Evolutionary conservation across 495 filamentous ascomycete genomes (phyloP), one percentile per base, ranked within the genome.

Genomic region (Aspergillus asperescens): DNA sequence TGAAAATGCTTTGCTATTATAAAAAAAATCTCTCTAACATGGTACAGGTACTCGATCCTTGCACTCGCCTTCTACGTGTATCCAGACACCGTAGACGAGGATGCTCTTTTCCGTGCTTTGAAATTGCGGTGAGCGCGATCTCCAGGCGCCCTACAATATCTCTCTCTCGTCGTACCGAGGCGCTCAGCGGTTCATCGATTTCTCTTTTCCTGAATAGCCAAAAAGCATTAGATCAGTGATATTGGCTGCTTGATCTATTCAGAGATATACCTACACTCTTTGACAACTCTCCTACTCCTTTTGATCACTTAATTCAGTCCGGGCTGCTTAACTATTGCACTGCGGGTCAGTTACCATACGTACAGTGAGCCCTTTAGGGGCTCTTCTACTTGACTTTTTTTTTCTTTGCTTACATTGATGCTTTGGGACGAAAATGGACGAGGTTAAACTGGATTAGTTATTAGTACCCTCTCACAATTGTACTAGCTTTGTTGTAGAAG

Each of bases 11-110:
- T 2, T 24, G 15, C 19, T 15, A 23, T 20, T 16, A 28, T 40
- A 8, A 23, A n/a, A 29, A n/a, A 19, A 3, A 24, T n/a, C 40
- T 57, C 23, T 54, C 45, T 34, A 4, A 41, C 39, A 15, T 13
- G 43, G 6, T 38, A 50, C 45, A 82, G 80, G 55, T 92, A 94
- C 55, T 61, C 84, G 38, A 95, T 96, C 53, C 90, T 95, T 48
- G 90, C 88, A 0, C 71, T 95, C 19, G 90, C 89, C 7, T 96
- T 95, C 72, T 91, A 85, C 61, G 88, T 91, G 46, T 93, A 92
- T 55, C 91, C 91, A 5, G 84, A 90, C 56, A 75, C 83, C 56
- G 65, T 58, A 31, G 25, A 49, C 28, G 58, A 63, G 28, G 54
- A 54, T 25, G 54, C 56, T 19, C 41, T 62, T 2, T 62, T 59